Evolutionary conservation across 2,329 filamentous ascomycete genomes (phyloP).

Genomic region (Paecilomyces sp.): DNA sequence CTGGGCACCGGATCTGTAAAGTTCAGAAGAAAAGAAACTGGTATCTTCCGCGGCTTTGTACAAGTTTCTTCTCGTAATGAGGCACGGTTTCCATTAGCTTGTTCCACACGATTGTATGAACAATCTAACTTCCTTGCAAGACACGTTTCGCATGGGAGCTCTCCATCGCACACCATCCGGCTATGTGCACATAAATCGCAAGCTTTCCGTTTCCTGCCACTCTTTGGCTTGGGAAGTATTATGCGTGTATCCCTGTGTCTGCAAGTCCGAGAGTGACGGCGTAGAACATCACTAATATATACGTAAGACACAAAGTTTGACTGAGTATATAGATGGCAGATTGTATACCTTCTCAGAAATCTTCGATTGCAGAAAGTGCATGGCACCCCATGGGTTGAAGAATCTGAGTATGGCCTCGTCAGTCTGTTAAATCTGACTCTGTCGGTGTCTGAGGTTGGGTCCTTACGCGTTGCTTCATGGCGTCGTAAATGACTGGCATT

Average conservation of each 20-base stretch:
- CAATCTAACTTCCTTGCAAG: not conserved
- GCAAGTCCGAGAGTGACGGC: constrained; percentile 1
- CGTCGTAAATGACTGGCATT: not conserved
- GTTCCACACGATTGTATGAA: not conserved
- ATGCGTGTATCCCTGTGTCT: not conserved
- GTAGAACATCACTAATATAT: not conserved
- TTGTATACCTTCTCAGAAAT: not conserved
- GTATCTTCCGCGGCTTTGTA: not conserved
- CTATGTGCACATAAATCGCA: not conserved
- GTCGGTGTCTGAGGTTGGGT: not conserved
- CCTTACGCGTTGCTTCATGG: not conserved
- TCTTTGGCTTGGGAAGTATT: not conserved
- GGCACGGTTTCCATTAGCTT: not conserved
- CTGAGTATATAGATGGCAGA: not conserved
- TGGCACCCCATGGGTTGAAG: not conserved
- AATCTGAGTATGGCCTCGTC: not conserved
- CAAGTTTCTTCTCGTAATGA: not conserved
- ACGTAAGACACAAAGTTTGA: not conserved
- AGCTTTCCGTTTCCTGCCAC: constrained; percentile 1
- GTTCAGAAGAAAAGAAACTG: not conserved
- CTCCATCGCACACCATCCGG: not conserved
- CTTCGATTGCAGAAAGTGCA: not conserved
- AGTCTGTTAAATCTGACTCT: not conserved
- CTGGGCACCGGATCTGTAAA: not conserved
- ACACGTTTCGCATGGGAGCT: not conserved